A percentile compares a stretch with the other conserved stretches of the same genome.
Conservation (phyloP, 345 rosid genomes). For the Kernera saxatilis region DNA sequence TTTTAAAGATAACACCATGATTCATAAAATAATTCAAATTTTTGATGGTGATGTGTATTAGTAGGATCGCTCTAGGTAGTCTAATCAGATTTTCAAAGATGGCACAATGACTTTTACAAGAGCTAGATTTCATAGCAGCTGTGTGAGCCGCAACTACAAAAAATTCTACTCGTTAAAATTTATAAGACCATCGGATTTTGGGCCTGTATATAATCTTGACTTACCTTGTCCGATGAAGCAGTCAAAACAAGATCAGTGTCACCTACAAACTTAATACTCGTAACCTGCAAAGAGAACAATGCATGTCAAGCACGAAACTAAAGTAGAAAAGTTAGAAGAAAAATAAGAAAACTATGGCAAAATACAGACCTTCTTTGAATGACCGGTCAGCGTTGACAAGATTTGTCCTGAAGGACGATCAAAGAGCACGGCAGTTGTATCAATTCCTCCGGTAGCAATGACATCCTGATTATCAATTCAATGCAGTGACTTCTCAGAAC, state of each 20-base stretch:
- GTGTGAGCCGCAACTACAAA: not conserved
- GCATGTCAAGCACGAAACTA: conserved; percentile 56
- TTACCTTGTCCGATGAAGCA: conserved; percentile 88
- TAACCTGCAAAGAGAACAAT: conserved; percentile 33
- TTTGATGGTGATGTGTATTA: not conserved
- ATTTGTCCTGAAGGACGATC: conserved; percentile 88
- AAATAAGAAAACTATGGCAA: conserved; percentile 58
- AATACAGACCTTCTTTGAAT: conserved; percentile 87
- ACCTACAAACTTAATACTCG: conserved; percentile 31
- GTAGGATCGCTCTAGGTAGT: not conserved
- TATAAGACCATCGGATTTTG: not conserved
- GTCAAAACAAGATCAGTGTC: conserved; percentile 55
- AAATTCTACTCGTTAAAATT: not conserved
- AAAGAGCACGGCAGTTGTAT: conserved; percentile 75
- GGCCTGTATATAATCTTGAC: not conserved
- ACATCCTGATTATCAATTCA: conserved; percentile 47
- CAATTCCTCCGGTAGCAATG: conserved; percentile 92
- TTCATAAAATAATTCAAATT: not conserved
- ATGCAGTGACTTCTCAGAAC: conserved; percentile 4
- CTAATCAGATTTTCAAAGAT: not conserved
- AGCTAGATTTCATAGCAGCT: not conserved
- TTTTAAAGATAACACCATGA: not conserved
- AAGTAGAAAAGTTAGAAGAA: conserved; percentile 36
- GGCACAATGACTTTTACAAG: not conserved
- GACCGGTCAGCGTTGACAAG: conserved; percentile 78